Evolutionary conservation across 140 eudicot species (phyloP), one percentile per base, ranked within the genome.

Genomic region (Eryngium alpinum): DNA sequence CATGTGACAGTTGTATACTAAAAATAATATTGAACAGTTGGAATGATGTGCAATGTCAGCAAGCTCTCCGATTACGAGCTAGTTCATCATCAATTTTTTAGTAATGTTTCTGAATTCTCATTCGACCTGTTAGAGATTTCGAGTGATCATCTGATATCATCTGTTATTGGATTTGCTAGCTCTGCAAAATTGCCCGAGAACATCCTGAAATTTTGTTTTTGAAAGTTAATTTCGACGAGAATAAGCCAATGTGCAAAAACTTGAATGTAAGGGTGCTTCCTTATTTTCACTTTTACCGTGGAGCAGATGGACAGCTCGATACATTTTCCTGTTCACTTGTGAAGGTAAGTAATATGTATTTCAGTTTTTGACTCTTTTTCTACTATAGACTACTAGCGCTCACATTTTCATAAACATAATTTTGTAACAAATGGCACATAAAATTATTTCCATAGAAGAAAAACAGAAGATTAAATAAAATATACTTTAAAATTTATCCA

Each of bases 201-300:
- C 94, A 95, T 86, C 94, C 94, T 10, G 97, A 95, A 75, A 93
- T 95, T 19, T 5, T 91, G 69, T 92, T 95, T 85, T 85, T 95
- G 88, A 95, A 95, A 87, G 99, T 95, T 77, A 93, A 95, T 88
- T 95, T 93, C 62, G 97, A 95, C 78, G 97, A 91, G 79, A 95
- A 92, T 80, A 95, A 93, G 76, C 94, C 99, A 4, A 95, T 95
- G 99, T 95, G 97, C 91, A 95, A 95, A 86, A 90, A 72, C 85
- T 87, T 95, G 94, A 92, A 95, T 21, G 99, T 95, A 24, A 95
- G 92, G 86, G 99, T 95, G 77, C 99, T 95, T 84, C 99, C 99
- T 0, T 91, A 80, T 87, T 95, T 95, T 86, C 97, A 95, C 84
- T 95, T 95, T 81, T 95, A 92, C 80, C 97, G 99, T 33, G 99